A percentile compares a stretch with the other conserved stretches of the same genome.
phyloP scores from a whole-genome alignment of 805 yeast species.

The Metschnikowia borealis region DNA sequence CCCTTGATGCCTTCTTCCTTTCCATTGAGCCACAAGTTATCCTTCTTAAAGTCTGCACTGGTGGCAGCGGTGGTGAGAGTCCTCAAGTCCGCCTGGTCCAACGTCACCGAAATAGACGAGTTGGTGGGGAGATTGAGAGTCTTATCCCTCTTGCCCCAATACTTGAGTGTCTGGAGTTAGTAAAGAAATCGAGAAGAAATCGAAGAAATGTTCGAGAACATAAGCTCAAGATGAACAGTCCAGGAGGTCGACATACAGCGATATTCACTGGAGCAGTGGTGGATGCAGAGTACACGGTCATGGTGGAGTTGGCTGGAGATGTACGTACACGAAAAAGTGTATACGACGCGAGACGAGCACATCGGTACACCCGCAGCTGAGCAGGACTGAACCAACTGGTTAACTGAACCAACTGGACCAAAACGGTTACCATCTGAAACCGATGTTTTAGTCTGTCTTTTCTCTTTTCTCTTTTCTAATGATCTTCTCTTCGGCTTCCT shows the following conservation, averaged over 20 bases:
- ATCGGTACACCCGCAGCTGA: background rate
- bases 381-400: background rate
- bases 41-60: conserved; percentile 50
- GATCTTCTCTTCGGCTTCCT: background rate
- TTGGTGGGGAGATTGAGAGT: conserved; percentile 90
- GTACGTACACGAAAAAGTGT: background rate
- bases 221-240: too few species aligned
- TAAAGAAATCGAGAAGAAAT: background rate
- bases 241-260: conserved; percentile 55
- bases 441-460: background rate
- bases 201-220: too few species aligned
- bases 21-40: conserved; percentile 86
- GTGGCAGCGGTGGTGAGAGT: conserved; percentile 89
- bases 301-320: conserved; percentile 15
- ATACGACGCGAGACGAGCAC: conserved; percentile 1
- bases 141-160: conserved; percentile 98
- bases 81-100: conserved; percentile 84
- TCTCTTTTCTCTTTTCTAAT: background rate
- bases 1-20: conserved; percentile 64
- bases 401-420: background rate
- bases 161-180: conserved; percentile 68
- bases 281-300: conserved; percentile 66
- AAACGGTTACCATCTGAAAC: background rate
- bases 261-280: conserved; percentile 97
- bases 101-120: conserved; percentile 91